These are phyloP conservation scores for Acer yangbiense DNA, from an alignment of 345 rosid genomes.

Conservation along the genomic window DNA sequence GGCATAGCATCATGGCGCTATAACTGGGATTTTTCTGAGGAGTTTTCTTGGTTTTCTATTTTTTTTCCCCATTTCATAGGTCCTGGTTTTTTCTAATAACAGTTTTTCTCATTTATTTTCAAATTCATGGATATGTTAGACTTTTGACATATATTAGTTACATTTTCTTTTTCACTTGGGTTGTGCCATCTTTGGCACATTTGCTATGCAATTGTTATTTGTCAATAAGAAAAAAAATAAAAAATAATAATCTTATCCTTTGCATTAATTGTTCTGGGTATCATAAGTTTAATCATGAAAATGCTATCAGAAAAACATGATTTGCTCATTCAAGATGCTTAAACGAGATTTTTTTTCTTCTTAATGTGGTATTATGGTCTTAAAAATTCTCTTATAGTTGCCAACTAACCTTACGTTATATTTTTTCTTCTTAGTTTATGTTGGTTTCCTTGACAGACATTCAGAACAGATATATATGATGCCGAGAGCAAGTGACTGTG, in stretches of 20 bases:
- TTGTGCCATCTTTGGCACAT: neutral
- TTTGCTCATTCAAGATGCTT: neutral
- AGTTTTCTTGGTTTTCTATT: neutral
- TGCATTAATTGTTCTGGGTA: neutral
- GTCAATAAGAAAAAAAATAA: neutral
- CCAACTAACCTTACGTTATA: neutral
- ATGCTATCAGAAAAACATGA: neutral
- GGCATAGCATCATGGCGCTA: neutral
- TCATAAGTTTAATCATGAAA: neutral
- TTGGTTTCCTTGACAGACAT: conserved; percentile 38
- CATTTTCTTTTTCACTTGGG: neutral
- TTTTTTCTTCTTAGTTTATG: neutral
- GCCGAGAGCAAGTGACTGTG: conserved; percentile 51
- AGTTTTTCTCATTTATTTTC: neutral
- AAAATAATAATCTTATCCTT: neutral
- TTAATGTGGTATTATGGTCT: neutral
- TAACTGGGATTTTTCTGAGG: neutral
- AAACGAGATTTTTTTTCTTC: neutral
- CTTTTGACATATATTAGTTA: neutral
- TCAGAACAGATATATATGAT: conserved; percentile 52
- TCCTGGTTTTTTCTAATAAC: neutral
- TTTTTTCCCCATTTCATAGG: neutral
- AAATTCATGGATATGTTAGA: neutral
- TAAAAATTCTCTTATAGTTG: neutral
- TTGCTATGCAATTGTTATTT: neutral